These are phyloP conservation scores for Eimeria praecox DNA, from an alignment of 169 alveolate genomes.

Conservation along the genomic window DNA sequence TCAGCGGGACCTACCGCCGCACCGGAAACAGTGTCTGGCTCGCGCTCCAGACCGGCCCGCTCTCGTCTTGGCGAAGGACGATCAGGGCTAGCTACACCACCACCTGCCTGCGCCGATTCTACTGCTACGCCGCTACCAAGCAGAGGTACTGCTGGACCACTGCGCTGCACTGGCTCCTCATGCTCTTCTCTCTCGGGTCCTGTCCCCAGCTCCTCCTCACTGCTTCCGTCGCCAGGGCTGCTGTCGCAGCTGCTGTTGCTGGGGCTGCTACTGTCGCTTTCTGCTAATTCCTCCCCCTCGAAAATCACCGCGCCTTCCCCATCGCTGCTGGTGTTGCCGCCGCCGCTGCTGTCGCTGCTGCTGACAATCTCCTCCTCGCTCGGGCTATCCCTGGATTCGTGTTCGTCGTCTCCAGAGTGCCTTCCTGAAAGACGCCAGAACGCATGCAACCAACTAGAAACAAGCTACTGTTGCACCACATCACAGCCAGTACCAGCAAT, in stretches of 20 bases:
- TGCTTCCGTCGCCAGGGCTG: constrained; percentile 53
- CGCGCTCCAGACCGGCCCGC: background rate
- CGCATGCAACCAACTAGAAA: background rate
- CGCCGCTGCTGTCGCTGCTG: constrained; percentile 65
- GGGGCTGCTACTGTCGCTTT: constrained; percentile 19
- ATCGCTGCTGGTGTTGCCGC: constrained; percentile 40
- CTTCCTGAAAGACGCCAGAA: constrained; percentile 10
- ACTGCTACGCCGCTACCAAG: background rate
- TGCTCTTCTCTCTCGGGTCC: background rate
- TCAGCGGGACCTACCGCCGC: background rate
- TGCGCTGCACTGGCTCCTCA: background rate
- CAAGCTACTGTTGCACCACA: background rate
- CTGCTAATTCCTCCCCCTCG: constrained; percentile 14
- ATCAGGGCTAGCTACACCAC: background rate
- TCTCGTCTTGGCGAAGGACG: constrained; percentile 4
- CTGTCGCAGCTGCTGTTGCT: constrained; percentile 59
- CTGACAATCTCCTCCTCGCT: constrained; percentile 52
- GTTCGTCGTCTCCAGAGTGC: constrained; percentile 13
- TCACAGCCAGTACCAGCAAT: background rate
- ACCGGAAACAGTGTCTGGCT: background rate
- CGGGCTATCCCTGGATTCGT: constrained; percentile 17
- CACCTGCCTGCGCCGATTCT: background rate
- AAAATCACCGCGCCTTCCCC: constrained; percentile 36
- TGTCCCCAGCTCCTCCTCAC: constrained; percentile 26
- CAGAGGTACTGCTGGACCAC: constrained; percentile 9